phyloP scores from a whole-genome alignment of 768 basidiomycete species.

The Austroboletus eburneus region DNA sequence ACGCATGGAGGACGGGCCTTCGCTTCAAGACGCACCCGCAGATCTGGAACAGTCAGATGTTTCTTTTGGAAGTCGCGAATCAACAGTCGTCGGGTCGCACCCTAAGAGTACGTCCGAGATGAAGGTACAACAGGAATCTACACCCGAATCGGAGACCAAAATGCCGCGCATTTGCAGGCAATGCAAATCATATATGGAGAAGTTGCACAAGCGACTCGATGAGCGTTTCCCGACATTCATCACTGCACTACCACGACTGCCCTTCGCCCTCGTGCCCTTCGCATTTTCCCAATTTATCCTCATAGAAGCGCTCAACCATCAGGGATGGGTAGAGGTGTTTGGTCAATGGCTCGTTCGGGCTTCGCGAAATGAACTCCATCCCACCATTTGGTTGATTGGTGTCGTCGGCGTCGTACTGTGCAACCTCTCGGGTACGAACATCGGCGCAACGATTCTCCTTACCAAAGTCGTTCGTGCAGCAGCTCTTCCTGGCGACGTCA shows the following conservation, averaged over 20 bases:
- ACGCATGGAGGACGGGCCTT: not conserved
- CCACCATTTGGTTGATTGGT: conserved; percentile 64
- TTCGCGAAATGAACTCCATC: conserved; percentile 38
- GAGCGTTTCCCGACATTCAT: conserved; percentile 66
- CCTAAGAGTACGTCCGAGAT: not conserved
- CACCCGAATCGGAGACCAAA: not conserved
- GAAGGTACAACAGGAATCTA: not conserved
- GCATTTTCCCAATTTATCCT: conserved; percentile 95
- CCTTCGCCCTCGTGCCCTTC: conserved; percentile 82
- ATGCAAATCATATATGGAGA: not conserved
- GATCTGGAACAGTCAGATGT: not conserved
- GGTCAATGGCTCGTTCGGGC: conserved; percentile 58
- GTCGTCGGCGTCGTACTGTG: conserved; percentile 70
- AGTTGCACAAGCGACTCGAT: conserved; percentile 10
- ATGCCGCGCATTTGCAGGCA: not conserved
- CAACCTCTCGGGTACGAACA: conserved; percentile 85
- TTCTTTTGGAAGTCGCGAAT: conserved; percentile 6
- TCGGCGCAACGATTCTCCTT: conserved; percentile 86
- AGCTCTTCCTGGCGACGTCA: conserved; percentile 28
- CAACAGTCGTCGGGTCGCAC: not conserved
- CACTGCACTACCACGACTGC: conserved; percentile 63
- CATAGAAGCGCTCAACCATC: conserved; percentile 74
- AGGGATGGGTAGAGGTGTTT: conserved; percentile 88
- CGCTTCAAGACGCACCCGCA: not conserved
- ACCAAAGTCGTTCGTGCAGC: conserved; percentile 69